These are phyloP conservation scores for Orbilia javanica DNA, from an alignment of 2,329 filamentous ascomycete species.

Conservation along the genomic window DNA sequence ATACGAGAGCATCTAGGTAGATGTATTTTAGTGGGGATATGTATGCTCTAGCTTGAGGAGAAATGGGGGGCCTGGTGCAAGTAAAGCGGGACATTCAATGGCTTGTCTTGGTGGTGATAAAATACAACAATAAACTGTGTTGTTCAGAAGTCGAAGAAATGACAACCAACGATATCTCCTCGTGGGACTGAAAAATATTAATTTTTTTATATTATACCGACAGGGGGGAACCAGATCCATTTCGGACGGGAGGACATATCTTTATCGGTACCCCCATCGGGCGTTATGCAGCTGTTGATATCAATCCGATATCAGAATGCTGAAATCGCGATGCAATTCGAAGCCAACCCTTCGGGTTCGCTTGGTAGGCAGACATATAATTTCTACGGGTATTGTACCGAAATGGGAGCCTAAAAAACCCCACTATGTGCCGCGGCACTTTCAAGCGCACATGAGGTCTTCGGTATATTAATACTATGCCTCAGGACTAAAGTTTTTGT, in stretches of 20 bases:
- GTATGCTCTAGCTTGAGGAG: background rate
- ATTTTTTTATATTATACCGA: constrained; percentile 87
- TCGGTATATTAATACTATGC: background rate
- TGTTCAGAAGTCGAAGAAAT: background rate
- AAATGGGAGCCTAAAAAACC: constrained; percentile 9
- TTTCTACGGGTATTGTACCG: constrained; percentile 17
- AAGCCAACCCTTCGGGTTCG: background rate
- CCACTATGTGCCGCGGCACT: constrained; percentile 8
- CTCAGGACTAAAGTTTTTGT: no score
- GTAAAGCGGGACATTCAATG: constrained; percentile 59
- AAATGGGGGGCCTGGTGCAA: constrained; percentile 68
- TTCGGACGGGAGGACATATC: constrained; percentile 78
- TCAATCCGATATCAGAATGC: constrained; percentile 3
- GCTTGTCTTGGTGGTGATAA: background rate
- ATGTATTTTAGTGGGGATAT: background rate
- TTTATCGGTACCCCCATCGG: constrained; percentile 85
- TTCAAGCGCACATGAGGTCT: background rate
- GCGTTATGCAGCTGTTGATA: constrained; percentile 76
- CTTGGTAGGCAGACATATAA: constrained; percentile 23
- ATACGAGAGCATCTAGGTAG: background rate
- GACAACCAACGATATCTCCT: constrained; percentile 2
- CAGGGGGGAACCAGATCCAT: constrained; percentile 80
- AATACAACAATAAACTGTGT: constrained; percentile 18
- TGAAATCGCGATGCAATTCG: background rate
- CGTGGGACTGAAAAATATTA: no score